These are phyloP conservation scores for Botrytis squamosa DNA, from an alignment of 2,329 filamentous ascomycete genomes.

Conservation along the genomic window DNA sequence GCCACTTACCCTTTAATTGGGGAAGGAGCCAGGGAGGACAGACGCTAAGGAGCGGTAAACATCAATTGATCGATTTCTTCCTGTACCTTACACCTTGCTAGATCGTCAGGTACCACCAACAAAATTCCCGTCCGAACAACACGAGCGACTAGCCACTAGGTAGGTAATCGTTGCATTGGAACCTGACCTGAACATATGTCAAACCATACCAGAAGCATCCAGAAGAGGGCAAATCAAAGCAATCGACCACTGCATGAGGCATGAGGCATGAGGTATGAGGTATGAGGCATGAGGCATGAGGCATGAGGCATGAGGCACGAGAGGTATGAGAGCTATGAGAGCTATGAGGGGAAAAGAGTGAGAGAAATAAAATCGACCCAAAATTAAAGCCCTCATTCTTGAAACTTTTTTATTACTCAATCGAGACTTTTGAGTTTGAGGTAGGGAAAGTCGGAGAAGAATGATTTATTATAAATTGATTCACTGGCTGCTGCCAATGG, in stretches of 20 bases:
- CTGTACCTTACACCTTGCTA: constrained; percentile 6
- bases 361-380: neutral
- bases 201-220: neutral
- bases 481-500: neutral
- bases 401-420: constrained; percentile 1
- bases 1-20: neutral
- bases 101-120: constrained; percentile 20
- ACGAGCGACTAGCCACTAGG: constrained; percentile 3
- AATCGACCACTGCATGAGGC: neutral
- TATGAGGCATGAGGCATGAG: neutral
- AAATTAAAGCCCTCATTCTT: constrained; percentile 6
- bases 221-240: neutral
- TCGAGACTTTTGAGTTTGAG: constrained; percentile 6
- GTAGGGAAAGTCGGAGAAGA: neutral
- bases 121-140: constrained; percentile 4
- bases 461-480: constrained; percentile 17
- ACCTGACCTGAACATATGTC: neutral
- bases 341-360: neutral
- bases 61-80: neutral
- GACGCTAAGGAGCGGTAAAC: constrained; percentile 19
- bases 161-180: neutral
- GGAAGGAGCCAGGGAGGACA: neutral
- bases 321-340: neutral
- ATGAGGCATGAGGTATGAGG: constrained; percentile 1
- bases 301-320: neutral